Evolutionary conservation across 2,329 filamentous ascomycete genomes (phyloP).

Genomic region (Sporothrix variecibatus): DNA sequence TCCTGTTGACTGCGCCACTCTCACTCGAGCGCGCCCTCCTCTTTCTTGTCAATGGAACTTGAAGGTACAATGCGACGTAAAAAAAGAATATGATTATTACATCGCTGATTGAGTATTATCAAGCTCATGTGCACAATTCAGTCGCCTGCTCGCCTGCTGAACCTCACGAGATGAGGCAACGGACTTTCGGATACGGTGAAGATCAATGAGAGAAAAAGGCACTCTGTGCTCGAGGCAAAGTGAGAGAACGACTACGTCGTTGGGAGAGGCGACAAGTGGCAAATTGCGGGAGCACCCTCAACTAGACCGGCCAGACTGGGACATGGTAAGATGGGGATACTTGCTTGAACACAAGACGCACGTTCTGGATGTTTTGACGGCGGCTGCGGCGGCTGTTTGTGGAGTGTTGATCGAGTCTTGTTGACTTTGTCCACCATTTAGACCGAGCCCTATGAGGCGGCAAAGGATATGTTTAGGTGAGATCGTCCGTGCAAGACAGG

Average conservation of each 20-base stretch:
- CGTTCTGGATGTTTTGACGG: not conserved
- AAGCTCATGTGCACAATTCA: not conserved
- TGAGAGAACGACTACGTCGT: not conserved
- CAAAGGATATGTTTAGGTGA: not conserved
- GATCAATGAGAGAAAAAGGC: no score
- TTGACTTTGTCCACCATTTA: not conserved
- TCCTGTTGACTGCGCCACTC: not conserved
- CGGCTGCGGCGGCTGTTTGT: conserved; percentile 6
- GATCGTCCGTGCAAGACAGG: not conserved
- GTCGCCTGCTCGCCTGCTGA: not conserved
- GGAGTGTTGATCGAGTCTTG: not conserved
- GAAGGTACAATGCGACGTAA: no score
- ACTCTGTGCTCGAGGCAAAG: not conserved
- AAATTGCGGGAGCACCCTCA: not conserved
- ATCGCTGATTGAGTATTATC: not conserved
- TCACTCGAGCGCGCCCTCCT: not conserved
- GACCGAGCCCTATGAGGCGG: not conserved
- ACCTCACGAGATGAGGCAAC: not conserved
- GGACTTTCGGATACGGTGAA: not conserved
- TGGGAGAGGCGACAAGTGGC: not conserved
- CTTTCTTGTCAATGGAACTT: no score
- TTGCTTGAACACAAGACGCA: not conserved
- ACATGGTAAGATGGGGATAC: not conserved
- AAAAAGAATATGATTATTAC: no score
- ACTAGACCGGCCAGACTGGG: not conserved